Evolutionary conservation across 306 rosid genomes (phyloP).

Genomic region (Cicer judaicum): DNA sequence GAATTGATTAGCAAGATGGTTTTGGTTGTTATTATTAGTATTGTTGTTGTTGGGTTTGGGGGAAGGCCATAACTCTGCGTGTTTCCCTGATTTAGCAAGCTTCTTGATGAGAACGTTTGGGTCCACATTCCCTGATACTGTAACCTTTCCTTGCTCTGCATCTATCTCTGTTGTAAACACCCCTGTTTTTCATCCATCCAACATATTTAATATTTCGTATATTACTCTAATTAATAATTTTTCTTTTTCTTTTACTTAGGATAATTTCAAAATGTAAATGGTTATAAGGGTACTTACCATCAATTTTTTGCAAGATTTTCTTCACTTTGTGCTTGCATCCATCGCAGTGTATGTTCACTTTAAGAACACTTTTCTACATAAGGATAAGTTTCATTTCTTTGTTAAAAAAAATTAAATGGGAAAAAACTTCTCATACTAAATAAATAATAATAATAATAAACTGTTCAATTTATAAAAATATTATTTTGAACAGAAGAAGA

Average conservation of each 20-base stretch:
- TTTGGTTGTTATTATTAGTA: slow-evolving; percentile 45
- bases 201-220: no score
- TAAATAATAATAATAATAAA: no score
- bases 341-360: slow-evolving; percentile 96
- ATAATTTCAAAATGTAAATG: no score
- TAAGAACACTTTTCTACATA: slow-evolving; percentile 90
- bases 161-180: slow-evolving; percentile 87
- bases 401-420: no score
- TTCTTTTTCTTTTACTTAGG: background rate
- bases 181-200: slow-evolving; percentile 53
- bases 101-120: slow-evolving; percentile 82
- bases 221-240: no score
- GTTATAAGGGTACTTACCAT: slow-evolving; percentile 76
- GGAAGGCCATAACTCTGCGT: slow-evolving; percentile 84
- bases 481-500: background rate
- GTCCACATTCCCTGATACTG: slow-evolving; percentile 89
- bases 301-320: slow-evolving; percentile 93
- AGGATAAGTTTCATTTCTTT: slow-evolving; percentile 32
- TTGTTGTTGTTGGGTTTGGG: slow-evolving; percentile 56
- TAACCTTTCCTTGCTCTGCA: slow-evolving; percentile 91
- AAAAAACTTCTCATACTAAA: no score
- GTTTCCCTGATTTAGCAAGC: slow-evolving; percentile 86
- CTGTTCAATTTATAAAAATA: slow-evolving; percentile 15
- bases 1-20: slow-evolving; percentile 59
- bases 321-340: slow-evolving; percentile 95